These are phyloP conservation scores for Plasmodiophora brassicae DNA, from an alignment of 208 protist genomes.

Conservation along the genomic window DNA sequence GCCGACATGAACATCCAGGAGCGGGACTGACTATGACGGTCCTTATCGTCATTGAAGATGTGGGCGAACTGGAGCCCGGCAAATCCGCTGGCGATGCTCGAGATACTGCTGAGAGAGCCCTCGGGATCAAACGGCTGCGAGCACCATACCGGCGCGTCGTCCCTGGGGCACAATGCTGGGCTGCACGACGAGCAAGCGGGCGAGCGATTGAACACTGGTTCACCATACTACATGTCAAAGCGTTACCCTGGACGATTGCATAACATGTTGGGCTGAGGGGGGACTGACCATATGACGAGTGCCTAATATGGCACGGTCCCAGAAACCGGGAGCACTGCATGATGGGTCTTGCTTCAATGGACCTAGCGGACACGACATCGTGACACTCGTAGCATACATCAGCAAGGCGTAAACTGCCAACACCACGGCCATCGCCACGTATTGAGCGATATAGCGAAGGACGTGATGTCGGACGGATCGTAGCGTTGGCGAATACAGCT, in stretches of 20 bases:
- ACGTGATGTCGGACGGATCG: neutral
- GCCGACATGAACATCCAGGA: neutral
- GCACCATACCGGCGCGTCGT: neutral
- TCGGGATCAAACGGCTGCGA: neutral
- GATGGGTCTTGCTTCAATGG: neutral
- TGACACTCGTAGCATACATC: neutral
- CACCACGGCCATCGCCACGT: neutral
- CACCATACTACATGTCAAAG: neutral
- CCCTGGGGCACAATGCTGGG: neutral
- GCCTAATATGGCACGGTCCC: neutral
- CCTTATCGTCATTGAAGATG: neutral
- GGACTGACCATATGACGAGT: neutral
- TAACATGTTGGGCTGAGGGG: neutral
- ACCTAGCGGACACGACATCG: neutral
- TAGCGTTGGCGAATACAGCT: neutral
- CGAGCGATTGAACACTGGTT: neutral
- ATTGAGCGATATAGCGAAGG: neutral
- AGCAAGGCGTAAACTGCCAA: neutral
- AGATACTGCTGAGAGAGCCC: neutral
- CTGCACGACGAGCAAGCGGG: neutral
- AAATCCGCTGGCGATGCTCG: neutral
- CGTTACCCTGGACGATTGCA: neutral
- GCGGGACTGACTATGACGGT: neutral
- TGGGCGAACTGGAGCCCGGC: slow-evolving; percentile 10
- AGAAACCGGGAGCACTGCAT: neutral